Base-by-base conservation (phyloP, 2,329 filamentous ascomycete genomes). In the Thelonectria rubi region DNA sequence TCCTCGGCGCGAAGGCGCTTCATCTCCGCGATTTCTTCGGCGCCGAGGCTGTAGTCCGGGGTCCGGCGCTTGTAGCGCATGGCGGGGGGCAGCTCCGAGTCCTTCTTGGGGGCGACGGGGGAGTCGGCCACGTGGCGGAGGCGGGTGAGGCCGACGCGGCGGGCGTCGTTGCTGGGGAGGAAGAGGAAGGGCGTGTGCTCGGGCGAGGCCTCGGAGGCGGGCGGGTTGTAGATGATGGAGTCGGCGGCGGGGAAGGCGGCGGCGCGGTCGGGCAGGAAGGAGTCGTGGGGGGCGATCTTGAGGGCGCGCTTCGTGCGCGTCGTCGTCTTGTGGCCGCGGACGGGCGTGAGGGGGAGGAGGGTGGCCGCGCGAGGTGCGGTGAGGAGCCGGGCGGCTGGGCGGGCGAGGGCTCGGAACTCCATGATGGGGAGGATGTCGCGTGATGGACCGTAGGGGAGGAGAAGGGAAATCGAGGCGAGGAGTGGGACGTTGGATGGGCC, bases 161-260 rank as follows among this genome's bases (percentile, higher is more conserved):
- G 82, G 15, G 84, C 83, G 71, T 88, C 86, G 66, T 72, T 75
- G 52, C 79, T 81, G 55, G 87, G 87, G 30, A 90, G 82, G 77
- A 90, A 90, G 73, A 87, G 84, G 77, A 88, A 84, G 58, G 87
- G 87, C n/a, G 87, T 90, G 77, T 89, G 84, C 70, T 81, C 82
- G 59, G 88, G 86, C n/a, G 85, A 83, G 3, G 84, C 78, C 58
- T 81, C 78, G 10, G 84, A 80, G 15, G 83, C 77, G 24, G 85
- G 84, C 42, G 84, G 85, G 77, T 86, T 86, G 78, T 84, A 86
- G 73, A 87, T 80, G 72, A 87, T 82, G 66, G 76, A 72, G 65
- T 76, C 71, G 66, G 69, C 68, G 66, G 71, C 69, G 43, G 75
- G 66, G 59, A 75, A 74, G 37, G 73, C 62, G 42, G 66, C 43